Evolutionary conservation across 768 basidiomycete genomes (phyloP).

Genomic region (Termitomyces sp.): DNA sequence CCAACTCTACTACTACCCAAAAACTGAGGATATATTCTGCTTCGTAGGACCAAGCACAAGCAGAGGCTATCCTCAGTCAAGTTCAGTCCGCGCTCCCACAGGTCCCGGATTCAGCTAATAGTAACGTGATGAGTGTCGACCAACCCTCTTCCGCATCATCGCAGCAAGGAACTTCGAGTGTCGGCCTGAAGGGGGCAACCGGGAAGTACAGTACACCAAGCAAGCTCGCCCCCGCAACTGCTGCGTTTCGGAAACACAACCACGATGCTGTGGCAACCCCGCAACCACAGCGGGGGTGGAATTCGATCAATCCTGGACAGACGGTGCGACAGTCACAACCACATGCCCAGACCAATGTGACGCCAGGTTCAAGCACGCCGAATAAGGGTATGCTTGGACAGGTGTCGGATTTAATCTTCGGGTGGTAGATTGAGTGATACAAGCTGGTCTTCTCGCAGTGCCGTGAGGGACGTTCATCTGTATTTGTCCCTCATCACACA

Average conservation of each 20-base stretch:
- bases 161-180: constrained; percentile 5
- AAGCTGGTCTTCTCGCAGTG: background rate
- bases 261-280: constrained; percentile 19
- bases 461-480: too few species aligned
- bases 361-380: constrained; percentile 23
- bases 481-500: background rate
- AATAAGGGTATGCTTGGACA: constrained; percentile 64
- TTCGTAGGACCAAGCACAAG: constrained; percentile 55
- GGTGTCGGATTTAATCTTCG: constrained; percentile 77
- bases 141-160: constrained; percentile 23
- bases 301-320: constrained; percentile 8
- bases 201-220: constrained; percentile 65
- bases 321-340: constrained; percentile 10
- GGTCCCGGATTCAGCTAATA: constrained; percentile 17
- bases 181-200: constrained; percentile 15
- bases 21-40: background rate
- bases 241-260: constrained; percentile 58
- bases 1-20: background rate
- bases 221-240: constrained; percentile 63
- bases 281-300: constrained; percentile 20
- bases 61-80: constrained; percentile 46
- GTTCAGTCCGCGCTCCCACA: constrained; percentile 15
- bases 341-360: constrained; percentile 5
- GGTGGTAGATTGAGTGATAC: constrained; percentile 47
- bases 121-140: constrained; percentile 44